Conservation (phyloP, 2,329 filamentous ascomycete species). For the Pseudofabraea citricarpa region DNA sequence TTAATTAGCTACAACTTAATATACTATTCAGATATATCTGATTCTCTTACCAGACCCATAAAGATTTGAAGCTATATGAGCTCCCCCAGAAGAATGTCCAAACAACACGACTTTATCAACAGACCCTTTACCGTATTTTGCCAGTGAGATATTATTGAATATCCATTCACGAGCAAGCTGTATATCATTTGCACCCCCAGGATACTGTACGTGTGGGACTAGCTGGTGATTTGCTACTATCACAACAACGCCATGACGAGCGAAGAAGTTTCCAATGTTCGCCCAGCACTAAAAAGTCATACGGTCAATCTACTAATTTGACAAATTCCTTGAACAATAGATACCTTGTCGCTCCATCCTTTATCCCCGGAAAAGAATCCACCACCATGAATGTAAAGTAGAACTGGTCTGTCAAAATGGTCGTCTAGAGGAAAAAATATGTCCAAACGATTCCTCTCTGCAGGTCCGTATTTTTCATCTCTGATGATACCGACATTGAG, state of each 20-base stretch:
- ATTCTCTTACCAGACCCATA: background rate
- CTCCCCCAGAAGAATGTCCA: background rate
- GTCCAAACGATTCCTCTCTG: background rate
- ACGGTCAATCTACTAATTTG: too few species aligned
- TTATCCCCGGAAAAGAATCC: constrained; percentile 1
- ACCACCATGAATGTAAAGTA: background rate
- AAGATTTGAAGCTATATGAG: constrained; percentile 1
- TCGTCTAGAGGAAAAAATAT: background rate
- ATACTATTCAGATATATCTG: background rate
- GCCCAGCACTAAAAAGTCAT: too few species aligned
- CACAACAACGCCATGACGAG: background rate
- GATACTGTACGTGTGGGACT: constrained; percentile 1
- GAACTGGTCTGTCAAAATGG: background rate
- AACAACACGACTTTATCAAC: constrained; percentile 1
- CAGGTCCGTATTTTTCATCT: background rate
- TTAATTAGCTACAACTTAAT: background rate
- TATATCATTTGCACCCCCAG: constrained; percentile 2
- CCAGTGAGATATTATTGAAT: background rate
- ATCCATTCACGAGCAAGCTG: constrained; percentile 1
- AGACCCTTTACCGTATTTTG: background rate
- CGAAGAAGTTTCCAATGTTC: constrained; percentile 1
- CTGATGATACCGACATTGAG: background rate
- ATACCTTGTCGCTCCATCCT: constrained; percentile 1
- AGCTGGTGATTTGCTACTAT: background rate
- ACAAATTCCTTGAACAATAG: too few species aligned